phyloP scores from a whole-genome alignment of 2,329 filamentous ascomycete species.

The Immersiporthe knoxdaviesiana region DNA sequence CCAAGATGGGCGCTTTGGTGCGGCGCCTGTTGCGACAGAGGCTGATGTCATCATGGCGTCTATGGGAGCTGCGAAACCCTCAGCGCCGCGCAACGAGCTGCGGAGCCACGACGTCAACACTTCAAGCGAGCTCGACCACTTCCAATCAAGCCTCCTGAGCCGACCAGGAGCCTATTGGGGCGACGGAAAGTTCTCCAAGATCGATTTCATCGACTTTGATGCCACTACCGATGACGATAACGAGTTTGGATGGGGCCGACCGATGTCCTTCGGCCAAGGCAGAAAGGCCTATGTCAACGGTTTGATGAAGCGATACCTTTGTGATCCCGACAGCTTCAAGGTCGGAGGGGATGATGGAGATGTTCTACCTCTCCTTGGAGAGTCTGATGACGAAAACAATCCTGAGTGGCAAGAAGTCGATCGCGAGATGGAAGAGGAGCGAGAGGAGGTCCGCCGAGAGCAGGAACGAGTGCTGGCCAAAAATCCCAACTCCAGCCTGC shows the following conservation, averaged over 20 bases:
- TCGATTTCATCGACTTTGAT: conserved; percentile 21
- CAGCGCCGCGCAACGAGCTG: neutral
- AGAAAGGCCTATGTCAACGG: conserved; percentile 48
- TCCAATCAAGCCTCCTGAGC: conserved; percentile 3
- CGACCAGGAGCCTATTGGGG: conserved; percentile 42
- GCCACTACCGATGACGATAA: conserved; percentile 13
- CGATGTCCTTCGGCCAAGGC: conserved; percentile 44
- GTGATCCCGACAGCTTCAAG: conserved; percentile 16
- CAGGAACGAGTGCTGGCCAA: conserved; percentile 29
- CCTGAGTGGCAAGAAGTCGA: conserved; percentile 40
- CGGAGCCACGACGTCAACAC: neutral
- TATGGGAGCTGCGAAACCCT: neutral
- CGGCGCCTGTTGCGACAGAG: conserved; percentile 21
- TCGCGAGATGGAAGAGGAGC: conserved; percentile 64
- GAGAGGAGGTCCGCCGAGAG: conserved; percentile 39
- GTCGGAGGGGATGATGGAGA: conserved; percentile 39
- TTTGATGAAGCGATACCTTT: conserved; percentile 47
- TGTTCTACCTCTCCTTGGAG: conserved; percentile 55
- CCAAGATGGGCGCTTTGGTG: conserved; percentile 25
- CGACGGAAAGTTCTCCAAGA: conserved; percentile 36
- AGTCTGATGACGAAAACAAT: conserved; percentile 53
- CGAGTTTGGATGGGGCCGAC: conserved; percentile 36
- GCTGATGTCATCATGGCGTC: conserved; percentile 13
- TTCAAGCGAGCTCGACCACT: neutral
- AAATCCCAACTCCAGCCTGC: conserved; percentile 42